Base-by-base conservation (phyloP, 2,329 filamentous ascomycete species). In the Cryphonectria nitschkei region DNA sequence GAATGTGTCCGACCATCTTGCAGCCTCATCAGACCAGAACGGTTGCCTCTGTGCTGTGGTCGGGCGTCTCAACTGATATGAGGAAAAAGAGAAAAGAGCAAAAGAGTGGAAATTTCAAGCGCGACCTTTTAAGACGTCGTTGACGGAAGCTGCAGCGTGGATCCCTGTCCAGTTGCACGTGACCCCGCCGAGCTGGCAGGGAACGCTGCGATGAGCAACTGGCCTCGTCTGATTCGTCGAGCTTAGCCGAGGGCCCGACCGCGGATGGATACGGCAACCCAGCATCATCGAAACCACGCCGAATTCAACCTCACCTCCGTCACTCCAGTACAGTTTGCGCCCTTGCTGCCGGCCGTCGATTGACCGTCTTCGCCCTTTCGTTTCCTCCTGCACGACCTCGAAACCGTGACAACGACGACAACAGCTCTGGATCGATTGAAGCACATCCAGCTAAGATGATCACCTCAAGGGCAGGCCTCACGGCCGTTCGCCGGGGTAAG, bases 401-500 rank as follows among this genome's bases (percentile, higher is more conserved):
- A 32, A 16, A n/a, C 11, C 43, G 46, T 50, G 4, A 58, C 54
- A 7, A 14, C 52, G n/a, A 75, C 71, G 68, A 72, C 69, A 64
- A 61, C 41, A 67, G 58, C 26, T 46, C 37, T 26, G 19, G 39
- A n/a, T 67, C 61, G 54, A 52, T 70, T 58, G 58, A 39, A 46
- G 50, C 70, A 65, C 56, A 63, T 60, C 70, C 54, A 69, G 74
- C 74, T 77, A 80, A 75, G 60, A 90, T 90, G 87, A 86, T 84
- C 79, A 83, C 85, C 77, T 85, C 87, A 77, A 82, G 87, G 82
- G 83, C 88, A 77, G 87, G 87, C 80, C 78, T 88, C 75, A 84
- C 85, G 81, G 87, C 87, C 79, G 80, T 89, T 79, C 86, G 87
- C 80, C 84, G 87, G 86, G 85, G 87, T 89, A 79, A 76, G 84